Conservation (phyloP, 352 stramenopile genomes). For the Phytophthora macrochlamydospora region DNA sequence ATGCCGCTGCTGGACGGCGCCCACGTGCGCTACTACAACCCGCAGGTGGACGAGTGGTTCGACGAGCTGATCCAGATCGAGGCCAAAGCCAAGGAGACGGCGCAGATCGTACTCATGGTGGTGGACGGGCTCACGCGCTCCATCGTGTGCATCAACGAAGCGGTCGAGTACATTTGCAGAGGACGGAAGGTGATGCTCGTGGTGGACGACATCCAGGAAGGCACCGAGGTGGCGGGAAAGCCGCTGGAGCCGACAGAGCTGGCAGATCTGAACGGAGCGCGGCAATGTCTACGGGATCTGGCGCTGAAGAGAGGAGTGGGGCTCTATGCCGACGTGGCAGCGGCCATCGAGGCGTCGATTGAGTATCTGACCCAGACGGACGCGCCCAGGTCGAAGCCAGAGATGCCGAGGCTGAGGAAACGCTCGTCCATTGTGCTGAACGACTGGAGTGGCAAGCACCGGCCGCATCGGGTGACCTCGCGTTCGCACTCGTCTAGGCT, state of each 20-base stretch:
- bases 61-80: conserved; percentile 87
- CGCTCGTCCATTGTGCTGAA: conserved; percentile 81
- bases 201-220: conserved; percentile 73
- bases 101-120: conserved; percentile 87
- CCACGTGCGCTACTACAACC: conserved; percentile 85
- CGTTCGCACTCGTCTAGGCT: conserved; percentile 68
- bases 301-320: conserved; percentile 51
- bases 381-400: conserved; percentile 40
- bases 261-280: conserved; percentile 82
- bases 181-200: conserved; percentile 78
- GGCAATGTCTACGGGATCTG: conserved; percentile 77
- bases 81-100: conserved; percentile 78
- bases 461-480: conserved; percentile 51
- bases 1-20: conserved; percentile 76
- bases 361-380: conserved; percentile 58
- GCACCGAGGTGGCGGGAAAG: conserved; percentile 55
- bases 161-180: conserved; percentile 87
- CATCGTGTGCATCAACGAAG: conserved; percentile 89
- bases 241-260: conserved; percentile 62
- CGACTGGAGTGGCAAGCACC: conserved; percentile 63
- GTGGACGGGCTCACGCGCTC: conserved; percentile 79
- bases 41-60: conserved; percentile 91
- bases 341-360: conserved; percentile 56
- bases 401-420: conserved; percentile 67
- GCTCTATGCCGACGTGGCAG: conserved; percentile 56